A percentile compares a stretch with the other conserved stretches of the same genome.
phyloP scores from a whole-genome alignment of 257 asterid species.

The Solanum dulcamara region DNA sequence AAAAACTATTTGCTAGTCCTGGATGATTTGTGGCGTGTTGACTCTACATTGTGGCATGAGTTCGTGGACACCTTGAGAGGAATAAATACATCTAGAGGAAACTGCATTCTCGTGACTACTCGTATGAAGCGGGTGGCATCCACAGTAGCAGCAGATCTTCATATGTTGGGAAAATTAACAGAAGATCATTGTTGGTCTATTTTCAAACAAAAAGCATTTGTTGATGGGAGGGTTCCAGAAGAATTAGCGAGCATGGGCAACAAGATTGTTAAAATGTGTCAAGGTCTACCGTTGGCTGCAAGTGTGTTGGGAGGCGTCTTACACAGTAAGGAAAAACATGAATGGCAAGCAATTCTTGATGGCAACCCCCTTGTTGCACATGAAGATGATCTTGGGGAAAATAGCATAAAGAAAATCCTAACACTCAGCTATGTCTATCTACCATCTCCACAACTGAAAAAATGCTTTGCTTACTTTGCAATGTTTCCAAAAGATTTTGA shows the following conservation, averaged over 20 bases:
- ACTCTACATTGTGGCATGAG: background rate
- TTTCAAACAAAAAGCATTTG: conserved; percentile 7
- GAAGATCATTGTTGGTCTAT: conserved; percentile 3
- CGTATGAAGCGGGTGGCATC: background rate
- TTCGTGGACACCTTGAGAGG: background rate
- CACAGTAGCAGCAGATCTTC: background rate
- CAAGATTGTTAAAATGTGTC: background rate
- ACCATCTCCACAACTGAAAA: conserved; percentile 3
- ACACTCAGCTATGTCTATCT: conserved; percentile 11
- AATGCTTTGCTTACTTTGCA: conserved; percentile 13
- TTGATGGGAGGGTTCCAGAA: background rate
- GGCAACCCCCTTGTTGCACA: background rate
- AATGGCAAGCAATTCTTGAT: conserved; percentile 2
- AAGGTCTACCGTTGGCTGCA: conserved; percentile 12
- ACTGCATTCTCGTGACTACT: conserved; percentile 8
- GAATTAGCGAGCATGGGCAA: background rate
- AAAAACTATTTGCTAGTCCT: conserved; percentile 9
- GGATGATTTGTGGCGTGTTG: conserved; percentile 25
- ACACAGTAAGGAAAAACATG: background rate
- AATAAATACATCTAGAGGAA: background rate
- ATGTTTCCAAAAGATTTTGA: conserved; percentile 3
- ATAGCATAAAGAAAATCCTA: background rate
- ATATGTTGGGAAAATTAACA: background rate
- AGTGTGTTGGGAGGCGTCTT: background rate
- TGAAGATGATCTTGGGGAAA: background rate